A percentile compares a stretch with the other conserved stretches of the same genome.
Evolutionary conservation across 257 asterid species (phyloP).

Genomic region (Gynochthodes officinalis): DNA sequence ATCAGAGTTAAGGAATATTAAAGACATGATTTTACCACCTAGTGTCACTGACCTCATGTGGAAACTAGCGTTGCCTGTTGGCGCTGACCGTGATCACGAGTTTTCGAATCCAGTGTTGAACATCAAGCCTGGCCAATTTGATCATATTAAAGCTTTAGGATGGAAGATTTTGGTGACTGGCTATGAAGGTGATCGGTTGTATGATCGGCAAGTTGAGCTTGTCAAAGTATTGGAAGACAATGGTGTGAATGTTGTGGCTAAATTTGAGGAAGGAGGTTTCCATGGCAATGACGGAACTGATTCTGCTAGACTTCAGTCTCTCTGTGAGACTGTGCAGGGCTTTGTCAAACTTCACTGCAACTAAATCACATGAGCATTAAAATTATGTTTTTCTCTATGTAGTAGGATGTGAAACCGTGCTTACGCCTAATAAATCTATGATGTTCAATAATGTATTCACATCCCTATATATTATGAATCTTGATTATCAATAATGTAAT

Average conservation of each 20-base stretch:
- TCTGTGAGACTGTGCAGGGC: neutral
- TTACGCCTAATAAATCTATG: too few species aligned
- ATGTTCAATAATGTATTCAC: too few species aligned
- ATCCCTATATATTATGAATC: too few species aligned
- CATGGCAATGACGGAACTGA: neutral
- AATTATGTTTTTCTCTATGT: too few species aligned
- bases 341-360: neutral
- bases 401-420: too few species aligned
- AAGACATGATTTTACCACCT: conserved; percentile 6
- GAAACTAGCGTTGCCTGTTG: conserved; percentile 16
- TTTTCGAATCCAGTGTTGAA: conserved; percentile 2
- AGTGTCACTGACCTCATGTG: conserved; percentile 13
- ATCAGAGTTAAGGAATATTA: conserved; percentile 8
- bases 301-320: neutral
- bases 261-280: conserved; percentile 12
- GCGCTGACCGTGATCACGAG: conserved; percentile 13
- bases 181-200: neutral
- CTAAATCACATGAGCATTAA: neutral
- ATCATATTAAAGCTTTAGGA: conserved; percentile 12
- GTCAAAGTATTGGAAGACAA: conserved; percentile 10
- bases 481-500: too few species aligned
- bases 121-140: neutral
- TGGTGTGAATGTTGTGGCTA: neutral
- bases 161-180: conserved; percentile 21
- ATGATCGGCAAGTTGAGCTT: conserved; percentile 14